Evolutionary conservation across 495 filamentous ascomycete genomes (phyloP), one percentile per base, ranked within the genome.

Genomic region (Xylaria grammica): DNA sequence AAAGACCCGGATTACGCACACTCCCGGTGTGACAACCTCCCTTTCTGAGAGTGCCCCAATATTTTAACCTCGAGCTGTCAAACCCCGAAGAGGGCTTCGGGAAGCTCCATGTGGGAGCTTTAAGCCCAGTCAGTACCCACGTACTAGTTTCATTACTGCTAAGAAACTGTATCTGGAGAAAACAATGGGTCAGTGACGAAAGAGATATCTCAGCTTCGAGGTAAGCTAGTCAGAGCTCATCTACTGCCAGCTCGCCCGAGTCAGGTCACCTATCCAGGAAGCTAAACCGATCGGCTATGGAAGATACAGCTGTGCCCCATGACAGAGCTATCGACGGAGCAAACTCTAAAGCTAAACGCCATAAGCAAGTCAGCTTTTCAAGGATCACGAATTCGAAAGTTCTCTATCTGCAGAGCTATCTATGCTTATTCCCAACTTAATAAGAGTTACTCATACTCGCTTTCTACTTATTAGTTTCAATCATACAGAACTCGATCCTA

Each of bases 141-240:
- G 9, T 9, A 20, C 10, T 58, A n/a, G 26, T 32, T 53, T 13
- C 9, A 19, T 52, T 29, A 36, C 32, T 38, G 26, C 49, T 54
- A 7, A 1, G 8, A 22, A 26, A 8, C 2, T 45, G 38, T 36
- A 20, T 15, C 27, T 30, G 10, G 40, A n/a, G 19, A 19, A 40
- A 60, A 60, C 58, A 38, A 50, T 40, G 50, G 60, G 52, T 48
- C 60, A 19, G 50, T 63, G 50, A 55, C 50, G 36, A 48, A 62
- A 22, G 32, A 34, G 15, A 20, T 50, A 46, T 49, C 24, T 34
- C 30, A 60, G 20, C 15, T 10, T 50, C 7, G 29, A 27, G 44
- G n/a, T n/a, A 49, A 34, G 26, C 11, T 7, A 17, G 20, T 19
- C 54, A 45, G 9, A 57, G 38, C 55, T 59, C n/a, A 29, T 48